These are phyloP conservation scores for Cercophora newfieldiana DNA, from an alignment of 495 filamentous ascomycete species.

Conservation along the genomic window DNA sequence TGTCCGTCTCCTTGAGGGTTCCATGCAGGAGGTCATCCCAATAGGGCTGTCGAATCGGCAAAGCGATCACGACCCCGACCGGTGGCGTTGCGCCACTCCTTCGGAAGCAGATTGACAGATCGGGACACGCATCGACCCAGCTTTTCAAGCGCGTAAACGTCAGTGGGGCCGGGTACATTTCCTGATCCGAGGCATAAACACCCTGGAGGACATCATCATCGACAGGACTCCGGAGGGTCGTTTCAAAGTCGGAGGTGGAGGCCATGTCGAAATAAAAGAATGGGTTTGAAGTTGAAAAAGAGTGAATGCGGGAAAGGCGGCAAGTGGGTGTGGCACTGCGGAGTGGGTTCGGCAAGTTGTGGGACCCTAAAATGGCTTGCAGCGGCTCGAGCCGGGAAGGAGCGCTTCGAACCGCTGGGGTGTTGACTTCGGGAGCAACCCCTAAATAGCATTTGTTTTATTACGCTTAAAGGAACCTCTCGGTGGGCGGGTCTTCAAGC, in stretches of 20 bases:
- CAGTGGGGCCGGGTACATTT: slow-evolving; percentile 37
- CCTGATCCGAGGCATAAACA: slow-evolving; percentile 36
- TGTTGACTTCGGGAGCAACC: no score
- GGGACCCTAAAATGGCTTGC: background rate
- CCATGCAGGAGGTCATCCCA: slow-evolving; percentile 60
- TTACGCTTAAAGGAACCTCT: no score
- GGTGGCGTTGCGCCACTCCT: background rate
- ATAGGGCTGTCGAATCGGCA: slow-evolving; percentile 22
- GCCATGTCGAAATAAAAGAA: background rate
- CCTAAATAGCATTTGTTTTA: no score
- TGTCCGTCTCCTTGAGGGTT: slow-evolving; percentile 67
- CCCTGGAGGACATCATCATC: slow-evolving; percentile 18
- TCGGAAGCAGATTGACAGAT: slow-evolving; percentile 28
- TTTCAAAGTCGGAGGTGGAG: background rate
- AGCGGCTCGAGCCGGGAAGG: background rate
- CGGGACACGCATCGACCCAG: slow-evolving; percentile 30
- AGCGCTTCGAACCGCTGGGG: background rate
- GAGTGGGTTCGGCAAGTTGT: background rate
- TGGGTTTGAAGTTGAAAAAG: background rate
- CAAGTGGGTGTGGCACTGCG: no score
- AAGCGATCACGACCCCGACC: slow-evolving; percentile 30
- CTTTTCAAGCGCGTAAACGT: slow-evolving; percentile 26
- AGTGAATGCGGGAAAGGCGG: background rate
- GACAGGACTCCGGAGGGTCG: slow-evolving; percentile 7
- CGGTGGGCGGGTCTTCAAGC: no score